These are phyloP conservation scores for Aegilops sharonensis DNA, from an alignment of 176 grass and related monocot species.

Conservation along the genomic window DNA sequence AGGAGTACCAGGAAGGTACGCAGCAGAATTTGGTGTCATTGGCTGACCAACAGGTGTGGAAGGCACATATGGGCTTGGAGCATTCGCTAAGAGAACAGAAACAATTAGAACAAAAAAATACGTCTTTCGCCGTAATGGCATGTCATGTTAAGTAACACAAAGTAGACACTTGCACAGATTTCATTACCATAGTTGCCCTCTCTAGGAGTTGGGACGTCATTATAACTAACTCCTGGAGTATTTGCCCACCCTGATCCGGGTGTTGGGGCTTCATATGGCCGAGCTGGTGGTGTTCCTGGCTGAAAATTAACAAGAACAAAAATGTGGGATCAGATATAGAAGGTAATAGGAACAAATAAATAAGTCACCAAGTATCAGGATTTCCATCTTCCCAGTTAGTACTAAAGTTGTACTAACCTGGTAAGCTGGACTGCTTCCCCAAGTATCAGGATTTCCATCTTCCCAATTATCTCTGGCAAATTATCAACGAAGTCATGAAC, in stretches of 20 bases:
- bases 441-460: constrained; percentile 91
- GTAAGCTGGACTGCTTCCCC: constrained; percentile 94
- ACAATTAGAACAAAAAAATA: constrained; percentile 22
- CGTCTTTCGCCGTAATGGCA: neutral
- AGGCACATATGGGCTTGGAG: constrained; percentile 86
- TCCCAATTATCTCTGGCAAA: constrained; percentile 96
- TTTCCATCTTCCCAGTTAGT: constrained; percentile 92
- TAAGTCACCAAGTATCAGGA: constrained; percentile 57
- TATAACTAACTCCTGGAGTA: constrained; percentile 90
- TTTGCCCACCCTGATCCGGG: constrained; percentile 98
- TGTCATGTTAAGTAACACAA: neutral
- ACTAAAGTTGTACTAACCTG: constrained; percentile 45
- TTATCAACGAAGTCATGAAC: constrained; percentile 6
- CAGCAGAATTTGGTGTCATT: constrained; percentile 88
- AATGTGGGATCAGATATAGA: neutral
- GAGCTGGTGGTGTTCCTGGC: constrained; percentile 85
- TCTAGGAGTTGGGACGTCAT: constrained; percentile 79
- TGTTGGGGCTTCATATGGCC: constrained; percentile 95
- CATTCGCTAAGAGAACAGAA: constrained; percentile 57
- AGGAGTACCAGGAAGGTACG: constrained; percentile 95
- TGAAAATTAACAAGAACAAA: constrained; percentile 36
- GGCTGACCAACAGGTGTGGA: constrained; percentile 94
- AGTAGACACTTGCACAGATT: constrained; percentile 23
- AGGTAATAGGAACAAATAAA: constrained; percentile 18
- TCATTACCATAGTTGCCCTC: constrained; percentile 85